Evolutionary conservation across 179 eudicot species (phyloP).

Genomic region (Beta corolliflora): DNA sequence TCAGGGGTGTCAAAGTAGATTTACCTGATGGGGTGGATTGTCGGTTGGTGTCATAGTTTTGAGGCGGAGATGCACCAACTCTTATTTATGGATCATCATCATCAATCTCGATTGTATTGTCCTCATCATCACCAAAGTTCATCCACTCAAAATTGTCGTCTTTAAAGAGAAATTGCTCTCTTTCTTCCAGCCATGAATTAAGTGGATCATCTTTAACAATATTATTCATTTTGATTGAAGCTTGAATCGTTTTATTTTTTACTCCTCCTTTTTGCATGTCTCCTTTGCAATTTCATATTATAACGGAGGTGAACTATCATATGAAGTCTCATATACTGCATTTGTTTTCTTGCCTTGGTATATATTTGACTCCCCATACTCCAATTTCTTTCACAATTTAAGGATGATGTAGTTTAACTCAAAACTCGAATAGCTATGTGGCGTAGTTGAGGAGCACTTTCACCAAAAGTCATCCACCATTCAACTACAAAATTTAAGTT

Average conservation of each 20-base stretch:
- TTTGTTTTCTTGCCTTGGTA: constrained; percentile 6
- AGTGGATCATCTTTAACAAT: neutral
- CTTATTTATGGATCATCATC: neutral
- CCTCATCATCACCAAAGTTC: neutral
- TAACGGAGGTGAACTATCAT: neutral
- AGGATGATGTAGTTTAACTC: constrained; percentile 9
- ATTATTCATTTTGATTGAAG: constrained; percentile 10
- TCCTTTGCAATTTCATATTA: constrained; percentile 9
- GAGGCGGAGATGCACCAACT: neutral
- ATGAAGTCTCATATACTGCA: neutral
- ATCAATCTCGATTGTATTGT: neutral
- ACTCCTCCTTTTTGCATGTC: neutral
- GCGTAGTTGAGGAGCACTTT: neutral
- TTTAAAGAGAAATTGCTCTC: neutral
- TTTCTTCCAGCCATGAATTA: neutral
- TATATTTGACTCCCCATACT: constrained; percentile 12
- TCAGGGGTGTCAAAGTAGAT: too few relatives aligned
- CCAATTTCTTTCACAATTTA: constrained; percentile 23
- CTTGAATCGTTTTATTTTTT: neutral
- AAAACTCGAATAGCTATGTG: neutral
- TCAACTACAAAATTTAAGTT: neutral
- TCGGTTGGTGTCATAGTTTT: too few relatives aligned
- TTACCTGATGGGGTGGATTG: too few relatives aligned
- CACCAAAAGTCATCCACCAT: constrained; percentile 16
- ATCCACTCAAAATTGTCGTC: neutral